Evolutionary conservation across 139 green algal genomes (phyloP).

Genomic region (Micractinium conductrix): DNA sequence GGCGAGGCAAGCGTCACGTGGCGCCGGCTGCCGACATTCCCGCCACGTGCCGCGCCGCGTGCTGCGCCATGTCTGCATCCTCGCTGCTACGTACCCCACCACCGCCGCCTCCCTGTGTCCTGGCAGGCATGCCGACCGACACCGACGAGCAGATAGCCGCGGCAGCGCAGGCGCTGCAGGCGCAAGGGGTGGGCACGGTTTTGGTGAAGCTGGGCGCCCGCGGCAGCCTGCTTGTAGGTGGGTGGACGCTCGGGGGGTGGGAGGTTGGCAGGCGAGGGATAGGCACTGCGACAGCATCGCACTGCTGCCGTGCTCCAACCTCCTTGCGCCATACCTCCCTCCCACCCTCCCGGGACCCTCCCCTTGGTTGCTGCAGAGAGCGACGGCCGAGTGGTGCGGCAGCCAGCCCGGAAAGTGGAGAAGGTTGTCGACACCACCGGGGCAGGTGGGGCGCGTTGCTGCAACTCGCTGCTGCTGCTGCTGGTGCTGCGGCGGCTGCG

Average conservation of each 20-base stretch:
- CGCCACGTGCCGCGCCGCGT: background rate
- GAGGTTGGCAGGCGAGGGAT: too few species aligned
- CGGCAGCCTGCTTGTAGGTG: conserved; percentile 23
- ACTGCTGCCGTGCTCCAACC: too few species aligned
- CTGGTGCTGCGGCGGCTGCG: too few species aligned
- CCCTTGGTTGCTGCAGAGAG: background rate
- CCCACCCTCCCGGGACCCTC: too few species aligned
- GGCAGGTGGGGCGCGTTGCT: background rate
- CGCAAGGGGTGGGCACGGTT: conserved; percentile 6
- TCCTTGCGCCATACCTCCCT: too few species aligned
- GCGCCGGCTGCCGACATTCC: background rate
- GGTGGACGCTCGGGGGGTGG: background rate
- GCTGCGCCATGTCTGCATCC: background rate
- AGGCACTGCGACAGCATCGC: too few species aligned
- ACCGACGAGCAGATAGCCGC: conserved; percentile 23
- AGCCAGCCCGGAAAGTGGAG: background rate
- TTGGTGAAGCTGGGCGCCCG: conserved; percentile 27
- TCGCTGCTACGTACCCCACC: background rate
- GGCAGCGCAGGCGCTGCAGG: conserved; percentile 7
- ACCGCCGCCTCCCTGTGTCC: background rate
- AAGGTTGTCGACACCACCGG: conserved; percentile 20
- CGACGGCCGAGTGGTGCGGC: conserved; percentile 8
- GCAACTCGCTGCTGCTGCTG: background rate
- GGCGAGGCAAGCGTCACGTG: background rate
- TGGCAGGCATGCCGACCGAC: conserved; percentile 2